These are phyloP conservation scores for Rhododendron vialii DNA, from an alignment of 148 eudicot species.

Conservation along the genomic window DNA sequence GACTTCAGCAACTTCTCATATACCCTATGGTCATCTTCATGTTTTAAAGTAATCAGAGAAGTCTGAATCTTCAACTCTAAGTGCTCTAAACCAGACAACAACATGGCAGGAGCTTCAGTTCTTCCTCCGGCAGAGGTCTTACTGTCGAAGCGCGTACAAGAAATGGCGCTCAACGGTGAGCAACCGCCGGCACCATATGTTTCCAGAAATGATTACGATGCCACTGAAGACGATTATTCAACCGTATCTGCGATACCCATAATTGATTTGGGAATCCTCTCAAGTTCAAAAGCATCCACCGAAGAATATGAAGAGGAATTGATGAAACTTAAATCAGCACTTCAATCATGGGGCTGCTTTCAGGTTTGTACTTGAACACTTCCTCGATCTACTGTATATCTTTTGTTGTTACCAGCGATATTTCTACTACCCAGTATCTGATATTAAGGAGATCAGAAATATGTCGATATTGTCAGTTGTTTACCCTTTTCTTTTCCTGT, in stretches of 20 bases:
- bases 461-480: not conserved
- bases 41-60: not conserved
- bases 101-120: constrained; percentile 12
- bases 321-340: constrained; percentile 32
- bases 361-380: constrained; percentile 19
- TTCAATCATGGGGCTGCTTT: constrained; percentile 46
- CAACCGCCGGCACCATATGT: constrained; percentile 28
- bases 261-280: constrained; percentile 24
- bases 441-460: not conserved
- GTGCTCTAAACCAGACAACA: not conserved
- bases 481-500: not conserved
- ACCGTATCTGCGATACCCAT: constrained; percentile 15
- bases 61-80: not conserved
- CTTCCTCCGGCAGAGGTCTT: constrained; percentile 23
- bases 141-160: constrained; percentile 39
- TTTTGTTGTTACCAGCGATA: not conserved
- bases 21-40: not conserved
- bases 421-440: not conserved
- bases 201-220: constrained; percentile 21
- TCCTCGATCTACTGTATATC: not conserved
- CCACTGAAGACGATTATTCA: not conserved
- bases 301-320: constrained; percentile 16
- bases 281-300: constrained; percentile 7
- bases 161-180: constrained; percentile 31
- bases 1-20: not conserved